These are phyloP conservation scores for Phytophthora pseudosyringae DNA, from an alignment of 352 stramenopile species.

Conservation along the genomic window DNA sequence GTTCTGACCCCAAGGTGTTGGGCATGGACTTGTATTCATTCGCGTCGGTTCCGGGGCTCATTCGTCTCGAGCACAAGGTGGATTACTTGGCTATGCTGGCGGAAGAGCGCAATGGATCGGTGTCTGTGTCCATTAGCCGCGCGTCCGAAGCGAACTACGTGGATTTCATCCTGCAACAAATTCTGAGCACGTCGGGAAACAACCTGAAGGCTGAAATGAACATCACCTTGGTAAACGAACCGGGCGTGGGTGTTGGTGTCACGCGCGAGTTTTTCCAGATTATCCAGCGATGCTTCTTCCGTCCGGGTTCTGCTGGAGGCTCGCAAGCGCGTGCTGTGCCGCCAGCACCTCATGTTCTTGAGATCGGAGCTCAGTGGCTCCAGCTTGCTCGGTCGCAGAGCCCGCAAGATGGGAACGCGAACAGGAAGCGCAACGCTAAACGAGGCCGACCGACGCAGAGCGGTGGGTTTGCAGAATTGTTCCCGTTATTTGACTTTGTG, in stretches of 20 bases:
- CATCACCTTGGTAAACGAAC: constrained; percentile 73
- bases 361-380: constrained; percentile 73
- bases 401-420: constrained; percentile 12
- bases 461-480: constrained; percentile 39
- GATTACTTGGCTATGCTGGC: constrained; percentile 71
- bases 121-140: constrained; percentile 67
- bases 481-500: constrained; percentile 66
- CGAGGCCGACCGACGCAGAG: constrained; percentile 4
- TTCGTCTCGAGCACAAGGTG: constrained; percentile 80
- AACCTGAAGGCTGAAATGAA: constrained; percentile 71
- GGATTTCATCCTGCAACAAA: constrained; percentile 76
- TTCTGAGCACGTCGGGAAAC: constrained; percentile 51
- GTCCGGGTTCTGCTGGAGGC: constrained; percentile 22
- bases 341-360: constrained; percentile 45
- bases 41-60: constrained; percentile 43
- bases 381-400: constrained; percentile 55
- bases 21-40: constrained; percentile 73
- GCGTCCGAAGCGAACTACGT: constrained; percentile 66
- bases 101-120: constrained; percentile 58
- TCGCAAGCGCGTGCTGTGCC: constrained; percentile 2
- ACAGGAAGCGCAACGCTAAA: constrained; percentile 18
- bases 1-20: constrained; percentile 76
- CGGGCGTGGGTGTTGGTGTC: constrained; percentile 66
- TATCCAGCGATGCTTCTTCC: constrained; percentile 69
- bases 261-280: constrained; percentile 82